phyloP scores from a whole-genome alignment of 106 monocot genomes.

The Posidonia australis region DNA sequence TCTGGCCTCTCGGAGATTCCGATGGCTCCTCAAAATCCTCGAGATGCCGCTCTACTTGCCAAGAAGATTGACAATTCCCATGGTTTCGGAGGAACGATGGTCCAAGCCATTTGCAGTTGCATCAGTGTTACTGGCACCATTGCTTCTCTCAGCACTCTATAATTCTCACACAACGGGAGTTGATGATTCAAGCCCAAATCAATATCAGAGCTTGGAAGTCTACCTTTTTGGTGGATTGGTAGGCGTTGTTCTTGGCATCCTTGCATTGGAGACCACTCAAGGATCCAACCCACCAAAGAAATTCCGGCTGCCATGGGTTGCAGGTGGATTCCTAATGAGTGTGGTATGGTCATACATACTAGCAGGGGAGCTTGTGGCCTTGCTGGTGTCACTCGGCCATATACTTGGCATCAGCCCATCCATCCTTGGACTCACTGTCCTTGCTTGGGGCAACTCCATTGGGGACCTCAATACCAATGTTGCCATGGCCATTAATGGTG shows the following conservation, averaged over 20 bases:
- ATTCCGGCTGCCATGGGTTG: constrained; percentile 34
- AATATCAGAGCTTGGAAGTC: constrained; percentile 9
- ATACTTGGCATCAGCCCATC: constrained; percentile 30
- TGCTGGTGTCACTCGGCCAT: constrained; percentile 30
- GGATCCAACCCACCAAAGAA: constrained; percentile 21
- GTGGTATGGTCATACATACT: constrained; percentile 42
- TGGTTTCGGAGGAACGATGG: constrained; percentile 33
- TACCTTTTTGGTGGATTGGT: constrained; percentile 19
- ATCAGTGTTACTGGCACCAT: constrained; percentile 26
- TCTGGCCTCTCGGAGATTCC: neutral
- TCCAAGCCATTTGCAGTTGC: constrained; percentile 32
- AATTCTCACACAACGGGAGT: neutral
- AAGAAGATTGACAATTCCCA: constrained; percentile 38
- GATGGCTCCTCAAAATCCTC: constrained; percentile 11
- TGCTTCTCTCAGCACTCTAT: constrained; percentile 34
- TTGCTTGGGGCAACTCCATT: constrained; percentile 55
- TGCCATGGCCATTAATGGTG: constrained; percentile 36
- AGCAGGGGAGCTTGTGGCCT: constrained; percentile 37
- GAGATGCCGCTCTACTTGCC: constrained; percentile 45
- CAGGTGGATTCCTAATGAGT: constrained; percentile 43
- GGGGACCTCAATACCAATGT: constrained; percentile 49
- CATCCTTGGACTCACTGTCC: constrained; percentile 34
- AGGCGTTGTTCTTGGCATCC: constrained; percentile 18
- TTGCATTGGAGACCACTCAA: constrained; percentile 19
- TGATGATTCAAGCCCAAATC: constrained; percentile 3